phyloP scores from a whole-genome alignment of 495 filamentous ascomycete genomes.

The Penicillium ucsense region DNA sequence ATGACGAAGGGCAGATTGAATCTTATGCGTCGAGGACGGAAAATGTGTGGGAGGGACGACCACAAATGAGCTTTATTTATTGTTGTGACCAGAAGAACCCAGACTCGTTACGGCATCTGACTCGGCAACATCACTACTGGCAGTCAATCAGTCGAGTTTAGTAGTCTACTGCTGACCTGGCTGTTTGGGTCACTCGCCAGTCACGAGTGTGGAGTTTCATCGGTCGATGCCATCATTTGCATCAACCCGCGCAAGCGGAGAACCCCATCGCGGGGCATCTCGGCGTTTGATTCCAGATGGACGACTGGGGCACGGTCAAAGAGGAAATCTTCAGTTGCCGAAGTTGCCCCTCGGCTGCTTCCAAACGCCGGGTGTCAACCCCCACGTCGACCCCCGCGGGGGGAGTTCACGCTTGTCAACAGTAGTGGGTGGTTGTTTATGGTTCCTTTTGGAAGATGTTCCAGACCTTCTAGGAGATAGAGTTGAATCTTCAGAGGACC shows the following conservation, averaged over 20 bases:
- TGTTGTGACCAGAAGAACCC: neutral
- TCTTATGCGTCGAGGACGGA: too few species aligned
- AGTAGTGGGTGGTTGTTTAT: too few species aligned
- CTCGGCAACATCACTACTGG: neutral
- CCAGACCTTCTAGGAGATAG: too few species aligned
- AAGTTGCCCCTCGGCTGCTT: neutral
- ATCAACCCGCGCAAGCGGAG: conserved; percentile 10
- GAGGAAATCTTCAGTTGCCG: conserved; percentile 24
- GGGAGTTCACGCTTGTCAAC: neutral
- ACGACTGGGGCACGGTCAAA: neutral
- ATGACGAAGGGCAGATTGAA: neutral
- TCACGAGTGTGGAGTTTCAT: too few species aligned
- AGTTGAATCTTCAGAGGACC: too few species aligned
- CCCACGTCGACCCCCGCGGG: neutral
- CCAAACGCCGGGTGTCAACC: too few species aligned
- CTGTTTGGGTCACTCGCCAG: too few species aligned
- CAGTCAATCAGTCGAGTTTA: too few species aligned
- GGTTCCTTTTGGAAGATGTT: too few species aligned
- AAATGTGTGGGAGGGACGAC: neutral
- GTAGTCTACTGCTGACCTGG: too few species aligned
- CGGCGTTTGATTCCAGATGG: conserved; percentile 17
- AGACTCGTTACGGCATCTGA: conserved; percentile 2
- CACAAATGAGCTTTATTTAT: neutral
- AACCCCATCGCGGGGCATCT: conserved; percentile 16
- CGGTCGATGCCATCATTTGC: neutral